Evolutionary conservation across 768 basidiomycete species (phyloP), one percentile per base, ranked within the genome.

Genomic region (Amanita polypyramis): DNA sequence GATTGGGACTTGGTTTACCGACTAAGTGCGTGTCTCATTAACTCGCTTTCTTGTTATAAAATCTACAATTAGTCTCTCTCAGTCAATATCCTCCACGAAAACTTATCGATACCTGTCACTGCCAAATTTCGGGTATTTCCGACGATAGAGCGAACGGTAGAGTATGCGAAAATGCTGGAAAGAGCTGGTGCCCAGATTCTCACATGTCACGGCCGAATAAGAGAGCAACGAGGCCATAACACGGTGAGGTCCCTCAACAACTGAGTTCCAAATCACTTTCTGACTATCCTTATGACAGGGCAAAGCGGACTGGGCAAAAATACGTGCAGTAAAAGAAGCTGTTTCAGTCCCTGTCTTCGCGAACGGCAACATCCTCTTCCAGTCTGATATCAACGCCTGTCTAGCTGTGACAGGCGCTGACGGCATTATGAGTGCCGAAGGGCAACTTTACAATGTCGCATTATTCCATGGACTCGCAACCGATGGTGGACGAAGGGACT

Each of bases 131-230:
- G 96, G 6, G 81, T 95, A 2, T 97, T 94, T 62, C 77, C 85
- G 1, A 80, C 82, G 0, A 62, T 89, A 21, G 85, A 88, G 56
- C 85, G 85, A 65, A 97, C 95, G 0, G 82, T 98, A 1, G 84
- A 81, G 52, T 99, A 99, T 55, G 96, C 96, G 1, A 77, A 85
- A 60, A 96, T 98, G 93, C 79, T 99, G 34, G 93, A 96, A 66
- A 69, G 79, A 0, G 93, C 96, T 0, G 96, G 96, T 0, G 96
- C 95, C 0, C 94, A 98, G 59, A 90, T 97, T 37, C 68, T 98
- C 9, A 90, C 93, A 0, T 91, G 91, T 54, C 96, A 99, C 54
- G 96, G 96, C 0, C 79, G 96, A 5, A 74, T 81, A 37, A 77
- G 93, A 25, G 94, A 97, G 55, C 92, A 95, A 64, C 82, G 95